Conservation (phyloP, 164 flowering plant species). For the Sedum album region DNA sequence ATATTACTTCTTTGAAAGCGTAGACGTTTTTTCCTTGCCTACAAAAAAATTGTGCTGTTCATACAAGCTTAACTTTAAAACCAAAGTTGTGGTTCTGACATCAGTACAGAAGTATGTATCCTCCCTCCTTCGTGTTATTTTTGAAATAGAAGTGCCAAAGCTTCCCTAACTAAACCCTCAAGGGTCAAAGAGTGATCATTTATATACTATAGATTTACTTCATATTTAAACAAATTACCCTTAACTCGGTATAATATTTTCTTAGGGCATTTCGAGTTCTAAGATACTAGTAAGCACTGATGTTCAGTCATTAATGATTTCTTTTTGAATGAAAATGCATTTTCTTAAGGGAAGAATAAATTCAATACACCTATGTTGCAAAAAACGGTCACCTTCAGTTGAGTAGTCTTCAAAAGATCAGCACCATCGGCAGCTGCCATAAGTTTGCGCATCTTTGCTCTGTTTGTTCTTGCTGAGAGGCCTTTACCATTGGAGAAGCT, state of each 20-base stretch:
- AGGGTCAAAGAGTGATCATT: too few relatives aligned
- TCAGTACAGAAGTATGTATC: too few relatives aligned
- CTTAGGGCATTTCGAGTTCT: too few relatives aligned
- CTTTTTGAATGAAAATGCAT: not conserved
- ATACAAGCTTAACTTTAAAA: not conserved
- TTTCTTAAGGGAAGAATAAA: not conserved
- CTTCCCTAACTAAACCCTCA: too few relatives aligned
- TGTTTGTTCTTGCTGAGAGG: constrained; percentile 90
- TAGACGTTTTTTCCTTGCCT: constrained; percentile 93
- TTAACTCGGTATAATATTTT: too few relatives aligned
- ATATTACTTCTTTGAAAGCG: constrained; percentile 96
- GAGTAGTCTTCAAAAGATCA: constrained; percentile 81
- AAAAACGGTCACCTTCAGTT: constrained; percentile 58
- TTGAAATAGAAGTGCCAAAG: too few relatives aligned
- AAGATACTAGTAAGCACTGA: too few relatives aligned
- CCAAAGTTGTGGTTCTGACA: too few relatives aligned
- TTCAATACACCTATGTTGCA: not conserved
- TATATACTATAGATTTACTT: too few relatives aligned
- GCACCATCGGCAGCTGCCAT: constrained; percentile 97
- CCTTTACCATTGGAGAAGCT: constrained; percentile 54
- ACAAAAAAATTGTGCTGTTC: constrained; percentile 11
- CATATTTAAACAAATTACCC: too few relatives aligned
- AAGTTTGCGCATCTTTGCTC: constrained; percentile 86
- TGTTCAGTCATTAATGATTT: too few relatives aligned
- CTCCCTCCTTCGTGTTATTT: too few relatives aligned